phyloP scores from a whole-genome alignment of 1,139 yeast species.

The Geotrichum carabidarum region DNA sequence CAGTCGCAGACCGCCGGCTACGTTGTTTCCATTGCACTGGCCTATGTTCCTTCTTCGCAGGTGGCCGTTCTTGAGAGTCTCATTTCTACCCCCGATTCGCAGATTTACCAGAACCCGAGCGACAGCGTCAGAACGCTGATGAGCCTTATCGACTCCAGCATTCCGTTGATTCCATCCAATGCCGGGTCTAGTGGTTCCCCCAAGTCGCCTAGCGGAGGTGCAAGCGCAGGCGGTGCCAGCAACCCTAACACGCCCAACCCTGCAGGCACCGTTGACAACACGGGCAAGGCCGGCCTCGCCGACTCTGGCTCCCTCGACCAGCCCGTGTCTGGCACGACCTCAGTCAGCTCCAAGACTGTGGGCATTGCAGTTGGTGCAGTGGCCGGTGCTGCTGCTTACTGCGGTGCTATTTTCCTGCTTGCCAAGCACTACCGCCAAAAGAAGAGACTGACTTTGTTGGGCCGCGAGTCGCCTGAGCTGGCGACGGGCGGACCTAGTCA shows the following conservation, averaged over 20 bases:
- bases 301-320: slow-evolving; percentile 37
- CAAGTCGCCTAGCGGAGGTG: slow-evolving; percentile 17
- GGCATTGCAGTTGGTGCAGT: slow-evolving; percentile 41
- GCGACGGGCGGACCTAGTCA: slow-evolving; percentile 19
- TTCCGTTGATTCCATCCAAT: slow-evolving; percentile 33
- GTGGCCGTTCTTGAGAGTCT: slow-evolving; percentile 31
- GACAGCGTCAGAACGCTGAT: slow-evolving; percentile 35
- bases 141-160: slow-evolving; percentile 39
- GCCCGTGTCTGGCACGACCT: slow-evolving; percentile 26
- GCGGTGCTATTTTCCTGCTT: slow-evolving; percentile 36
- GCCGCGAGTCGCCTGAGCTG: slow-evolving; percentile 18
- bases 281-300: slow-evolving; percentile 19
- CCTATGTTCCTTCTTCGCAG: slow-evolving; percentile 37
- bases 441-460: slow-evolving; percentile 20
- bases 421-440: slow-evolving; percentile 33
- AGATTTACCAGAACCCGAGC: slow-evolving; percentile 36
- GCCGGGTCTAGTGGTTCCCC: slow-evolving; percentile 17
- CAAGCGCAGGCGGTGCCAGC: slow-evolving; percentile 15
- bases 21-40: slow-evolving; percentile 39
- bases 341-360: slow-evolving; percentile 33
- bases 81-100: slow-evolving; percentile 35
- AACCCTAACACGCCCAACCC: slow-evolving; percentile 5
- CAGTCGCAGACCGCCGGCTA: slow-evolving; percentile 32
- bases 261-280: neutral
- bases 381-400: slow-evolving; percentile 38